Evolutionary conservation across 1,284 basidiomycete species (phyloP), one percentile per base, ranked within the genome.

Genomic region (Trichosporon sp.): DNA sequence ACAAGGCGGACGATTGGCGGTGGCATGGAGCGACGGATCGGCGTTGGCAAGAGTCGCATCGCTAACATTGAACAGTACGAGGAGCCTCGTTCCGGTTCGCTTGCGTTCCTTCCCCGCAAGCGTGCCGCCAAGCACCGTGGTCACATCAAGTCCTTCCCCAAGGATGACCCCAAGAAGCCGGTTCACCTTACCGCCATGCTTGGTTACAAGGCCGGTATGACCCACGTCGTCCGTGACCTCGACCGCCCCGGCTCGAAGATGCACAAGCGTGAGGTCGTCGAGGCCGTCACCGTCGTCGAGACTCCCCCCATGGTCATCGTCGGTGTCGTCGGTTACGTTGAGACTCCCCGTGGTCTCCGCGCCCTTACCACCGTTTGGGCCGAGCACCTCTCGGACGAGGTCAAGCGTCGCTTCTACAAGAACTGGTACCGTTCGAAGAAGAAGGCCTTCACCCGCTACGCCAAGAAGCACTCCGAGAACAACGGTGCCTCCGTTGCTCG

Each of bases 371-470:
- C 88, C 79, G 88, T 89, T 78, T 89, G 88, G 88, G 88, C 88
- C 76, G 87, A 88, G 85, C 88, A 89, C 86, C 85, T 89, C 69
- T 87, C 86, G 68, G 88, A 89, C 81, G 96, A 98, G 86, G 86
- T 99, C 66, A 98, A 97, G 88, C 93, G 97, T 84, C 91, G 97
- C 81, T 98, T 99, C 92, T 98, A 98, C 92, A 98, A 96, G 90
- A 99, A 98, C 91, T 99, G 97, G 97, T 99, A 99, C 90, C 91
- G 94, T 81, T 96, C 94, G 74, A 99, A 99, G 93, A 99, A 98
- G 91, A 99, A 99, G 91, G 96, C 96, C 65, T 98, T 98, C 90
- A 98, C 96, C 81, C 86, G 87, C 82, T 84, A 98, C 87, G 96
- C 96, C 85, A 98, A 98, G 92, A 98, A 98, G 89, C 92, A 97